A percentile compares a stretch with the other conserved stretches of the same genome.
Conservation (phyloP, 495 filamentous ascomycete species). For the Neurospora hispaniola region DNA sequence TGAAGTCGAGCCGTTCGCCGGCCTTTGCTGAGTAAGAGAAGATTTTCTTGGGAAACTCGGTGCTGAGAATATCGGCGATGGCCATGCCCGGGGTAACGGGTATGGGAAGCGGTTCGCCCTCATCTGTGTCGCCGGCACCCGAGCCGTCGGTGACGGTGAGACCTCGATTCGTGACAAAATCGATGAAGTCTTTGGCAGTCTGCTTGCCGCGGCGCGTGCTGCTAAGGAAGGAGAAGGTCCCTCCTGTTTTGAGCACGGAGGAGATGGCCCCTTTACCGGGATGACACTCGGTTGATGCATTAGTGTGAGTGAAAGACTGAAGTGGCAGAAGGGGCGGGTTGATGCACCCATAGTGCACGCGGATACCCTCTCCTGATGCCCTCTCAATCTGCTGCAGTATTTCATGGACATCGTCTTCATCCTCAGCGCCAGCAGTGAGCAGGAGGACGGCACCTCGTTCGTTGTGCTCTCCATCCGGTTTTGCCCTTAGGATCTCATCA, state of each 20-base stretch:
- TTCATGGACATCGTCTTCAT: neutral
- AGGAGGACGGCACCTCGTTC: conserved; percentile 13
- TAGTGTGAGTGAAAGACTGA: neutral
- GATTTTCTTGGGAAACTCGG: conserved; percentile 1
- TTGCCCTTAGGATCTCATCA: conserved; percentile 7
- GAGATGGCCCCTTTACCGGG: conserved; percentile 12
- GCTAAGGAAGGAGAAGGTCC: conserved; percentile 9
- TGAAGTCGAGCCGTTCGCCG: conserved; percentile 10
- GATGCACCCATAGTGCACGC: conserved; percentile 17
- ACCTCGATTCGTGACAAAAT: conserved; percentile 11
- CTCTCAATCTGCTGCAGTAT: conserved; percentile 7
- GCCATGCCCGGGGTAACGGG: conserved; percentile 2
- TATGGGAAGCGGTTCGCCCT: conserved; percentile 3
- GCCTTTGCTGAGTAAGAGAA: conserved; percentile 6
- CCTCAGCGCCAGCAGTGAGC: conserved; percentile 6
- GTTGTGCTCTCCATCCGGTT: conserved; percentile 11
- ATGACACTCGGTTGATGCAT: conserved; percentile 1
- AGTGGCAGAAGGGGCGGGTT: neutral
- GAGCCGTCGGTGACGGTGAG: conserved; percentile 7
- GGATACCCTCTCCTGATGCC: conserved; percentile 12
- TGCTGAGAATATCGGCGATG: conserved; percentile 6
- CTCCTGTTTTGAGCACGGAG: conserved; percentile 11
- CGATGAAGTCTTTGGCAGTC: conserved; percentile 2
- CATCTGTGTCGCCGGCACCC: neutral
- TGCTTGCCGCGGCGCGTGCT: neutral